A percentile compares a stretch with the other conserved stretches of the same genome.
Conservation (phyloP, 768 basidiomycete genomes). For the Mycena rebaudengoi region DNA sequence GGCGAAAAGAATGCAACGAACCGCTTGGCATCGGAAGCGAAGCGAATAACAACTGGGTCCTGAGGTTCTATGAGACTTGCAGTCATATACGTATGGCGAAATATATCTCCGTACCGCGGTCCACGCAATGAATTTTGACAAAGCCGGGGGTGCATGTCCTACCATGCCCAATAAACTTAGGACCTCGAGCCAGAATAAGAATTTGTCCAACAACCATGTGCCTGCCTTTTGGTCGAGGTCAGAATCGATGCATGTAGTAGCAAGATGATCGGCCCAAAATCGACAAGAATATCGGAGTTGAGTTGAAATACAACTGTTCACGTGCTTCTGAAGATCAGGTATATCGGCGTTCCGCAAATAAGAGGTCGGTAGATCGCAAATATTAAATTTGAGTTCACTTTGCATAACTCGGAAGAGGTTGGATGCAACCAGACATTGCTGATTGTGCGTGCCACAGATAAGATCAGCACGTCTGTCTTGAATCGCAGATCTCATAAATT, state of each 20-base stretch:
- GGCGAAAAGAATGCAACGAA: not conserved
- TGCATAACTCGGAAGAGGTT: not conserved
- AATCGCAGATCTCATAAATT: not conserved
- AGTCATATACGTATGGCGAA: not conserved
- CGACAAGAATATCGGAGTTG: not conserved
- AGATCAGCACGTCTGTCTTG: not conserved
- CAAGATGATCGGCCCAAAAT: not conserved
- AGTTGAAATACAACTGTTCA: not conserved
- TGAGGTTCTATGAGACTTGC: not conserved
- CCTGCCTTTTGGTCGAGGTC: not conserved
- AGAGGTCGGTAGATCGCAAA: not conserved
- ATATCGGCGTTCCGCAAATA: not conserved
- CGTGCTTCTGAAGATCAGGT: not conserved
- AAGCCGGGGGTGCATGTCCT: too few species aligned
- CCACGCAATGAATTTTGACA: not conserved
- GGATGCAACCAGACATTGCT: not conserved
- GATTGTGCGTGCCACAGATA: not conserved
- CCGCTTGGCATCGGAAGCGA: not conserved
- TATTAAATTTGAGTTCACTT: not conserved
- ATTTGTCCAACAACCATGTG: not conserved
- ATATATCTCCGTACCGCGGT: not conserved
- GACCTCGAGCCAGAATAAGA: slow-evolving; percentile 1
- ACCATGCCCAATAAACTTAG: not conserved
- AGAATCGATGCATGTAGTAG: not conserved
- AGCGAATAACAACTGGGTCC: not conserved